Percentiles rank a stretch among this genome's conserved stretches.
These are phyloP conservation scores for Salix exigua DNA, from an alignment of 345 rosid species.

Conservation along the genomic window DNA sequence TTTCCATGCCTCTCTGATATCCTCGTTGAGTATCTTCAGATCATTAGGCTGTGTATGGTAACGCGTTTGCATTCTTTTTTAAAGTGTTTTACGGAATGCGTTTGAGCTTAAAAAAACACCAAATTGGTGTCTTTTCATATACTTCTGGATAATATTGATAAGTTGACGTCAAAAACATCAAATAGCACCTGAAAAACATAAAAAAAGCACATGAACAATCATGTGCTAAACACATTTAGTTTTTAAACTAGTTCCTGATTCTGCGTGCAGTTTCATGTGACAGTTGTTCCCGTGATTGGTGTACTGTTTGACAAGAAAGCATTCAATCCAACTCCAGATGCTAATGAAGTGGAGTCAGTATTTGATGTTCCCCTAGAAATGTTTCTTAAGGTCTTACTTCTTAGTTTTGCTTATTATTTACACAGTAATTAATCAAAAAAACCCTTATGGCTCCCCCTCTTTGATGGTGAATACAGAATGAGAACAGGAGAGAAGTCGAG, in stretches of 20 bases:
- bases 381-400: constrained; percentile 51
- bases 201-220: no score
- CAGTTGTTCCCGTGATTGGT: constrained; percentile 51
- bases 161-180: no score
- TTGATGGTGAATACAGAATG: constrained; percentile 33
- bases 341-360: constrained; percentile 54
- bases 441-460: neutral
- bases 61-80: no score
- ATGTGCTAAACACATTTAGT: neutral
- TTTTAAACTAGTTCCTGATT: neutral
- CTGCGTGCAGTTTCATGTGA: constrained; percentile 33
- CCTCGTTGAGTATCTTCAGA: neutral
- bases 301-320: constrained; percentile 36
- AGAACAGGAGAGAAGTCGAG: constrained; percentile 52
- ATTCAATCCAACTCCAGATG: constrained; percentile 40
- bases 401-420: neutral
- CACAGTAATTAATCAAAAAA: neutral
- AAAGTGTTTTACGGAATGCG: no score
- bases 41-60: neutral
- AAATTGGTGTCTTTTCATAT: no score
- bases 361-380: constrained; percentile 62
- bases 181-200: no score
- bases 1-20: neutral
- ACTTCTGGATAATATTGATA: no score
- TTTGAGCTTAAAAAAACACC: no score